These are phyloP conservation scores for Dictyophora rubrovolvata DNA, from an alignment of 768 basidiomycete genomes.

Conservation along the genomic window DNA sequence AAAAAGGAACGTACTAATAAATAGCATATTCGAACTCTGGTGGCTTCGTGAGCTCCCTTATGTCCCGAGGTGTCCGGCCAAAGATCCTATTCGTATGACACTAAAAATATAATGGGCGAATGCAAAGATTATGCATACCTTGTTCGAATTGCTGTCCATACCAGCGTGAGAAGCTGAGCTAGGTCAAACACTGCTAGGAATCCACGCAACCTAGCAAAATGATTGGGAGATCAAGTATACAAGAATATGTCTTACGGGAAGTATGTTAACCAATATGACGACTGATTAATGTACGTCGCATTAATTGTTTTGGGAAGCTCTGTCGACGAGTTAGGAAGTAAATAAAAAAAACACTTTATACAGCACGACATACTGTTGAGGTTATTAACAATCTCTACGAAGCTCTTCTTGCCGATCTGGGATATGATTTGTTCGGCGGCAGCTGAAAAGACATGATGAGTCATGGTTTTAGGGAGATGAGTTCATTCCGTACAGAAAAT, in stretches of 20 bases:
- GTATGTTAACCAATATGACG: constrained; percentile 88
- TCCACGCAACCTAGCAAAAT: constrained; percentile 61
- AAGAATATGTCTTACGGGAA: constrained; percentile 59
- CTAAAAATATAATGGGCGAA: neutral
- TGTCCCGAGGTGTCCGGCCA: constrained; percentile 84
- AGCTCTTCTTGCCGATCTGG: constrained; percentile 36
- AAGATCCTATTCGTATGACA: constrained; percentile 41
- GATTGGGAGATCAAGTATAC: neutral
- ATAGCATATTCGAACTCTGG: constrained; percentile 82
- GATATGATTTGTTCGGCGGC: constrained; percentile 32
- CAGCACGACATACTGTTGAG: constrained; percentile 29
- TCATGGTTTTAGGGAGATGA: constrained; percentile 18
- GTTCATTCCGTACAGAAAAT: constrained; percentile 52
- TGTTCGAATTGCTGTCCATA: constrained; percentile 79
- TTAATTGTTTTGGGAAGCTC: constrained; percentile 68
- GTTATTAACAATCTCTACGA: constrained; percentile 34
- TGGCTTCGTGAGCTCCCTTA: constrained; percentile 83
- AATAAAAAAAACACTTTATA: constrained; percentile 4
- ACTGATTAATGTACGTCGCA: constrained; percentile 81
- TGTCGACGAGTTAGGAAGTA: constrained; percentile 19
- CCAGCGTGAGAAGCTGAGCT: constrained; percentile 86
- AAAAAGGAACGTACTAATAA: constrained; percentile 56
- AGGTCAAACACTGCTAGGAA: constrained; percentile 93
- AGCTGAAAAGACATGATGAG: constrained; percentile 18
- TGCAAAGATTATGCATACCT: constrained; percentile 35